Evolutionary conservation across 2,329 filamentous ascomycete species (phyloP).

Genomic region (Ophiobolus disseminans): DNA sequence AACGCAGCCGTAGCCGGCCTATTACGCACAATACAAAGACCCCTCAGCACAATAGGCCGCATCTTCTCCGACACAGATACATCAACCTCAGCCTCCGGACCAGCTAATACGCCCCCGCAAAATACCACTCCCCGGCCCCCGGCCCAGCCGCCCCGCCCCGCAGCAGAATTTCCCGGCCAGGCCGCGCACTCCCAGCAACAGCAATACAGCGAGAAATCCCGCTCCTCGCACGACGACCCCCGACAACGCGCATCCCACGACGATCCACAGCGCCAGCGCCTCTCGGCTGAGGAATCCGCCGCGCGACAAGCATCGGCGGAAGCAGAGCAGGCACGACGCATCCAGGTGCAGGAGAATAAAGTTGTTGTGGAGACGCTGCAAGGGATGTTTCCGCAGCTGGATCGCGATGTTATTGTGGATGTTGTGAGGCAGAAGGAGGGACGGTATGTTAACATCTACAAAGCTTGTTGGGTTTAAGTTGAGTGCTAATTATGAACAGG

Average conservation of each 20-base stretch:
- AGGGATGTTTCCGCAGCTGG: slow-evolving; percentile 96
- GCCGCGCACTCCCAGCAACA: not conserved
- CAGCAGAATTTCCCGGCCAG: slow-evolving; percentile 37
- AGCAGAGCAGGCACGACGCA: slow-evolving; percentile 81
- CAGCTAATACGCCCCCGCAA: slow-evolving; percentile 56
- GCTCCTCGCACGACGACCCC: too few species aligned
- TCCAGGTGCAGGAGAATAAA: slow-evolving; percentile 83
- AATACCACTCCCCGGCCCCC: slow-evolving; percentile 60
- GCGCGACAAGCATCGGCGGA: slow-evolving; percentile 91
- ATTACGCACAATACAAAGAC: slow-evolving; percentile 87
- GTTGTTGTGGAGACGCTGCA: slow-evolving; percentile 93
- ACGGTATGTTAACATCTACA: slow-evolving; percentile 65
- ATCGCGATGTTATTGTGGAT: slow-evolving; percentile 93
- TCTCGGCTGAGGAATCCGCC: slow-evolving; percentile 84
- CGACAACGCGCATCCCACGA: slow-evolving; percentile 36
- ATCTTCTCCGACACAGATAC: slow-evolving; percentile 81
- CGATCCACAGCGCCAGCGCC: slow-evolving; percentile 31
- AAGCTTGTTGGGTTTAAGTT: not conserved
- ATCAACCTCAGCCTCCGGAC: slow-evolving; percentile 29
- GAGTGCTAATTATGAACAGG: slow-evolving; percentile 24
- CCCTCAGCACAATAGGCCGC: slow-evolving; percentile 87
- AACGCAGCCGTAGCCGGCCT: slow-evolving; percentile 83
- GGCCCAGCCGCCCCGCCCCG: slow-evolving; percentile 53
- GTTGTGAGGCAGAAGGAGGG: slow-evolving; percentile 96
- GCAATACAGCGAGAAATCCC: slow-evolving; percentile 18